phyloP scores from a whole-genome alignment of 1,284 basidiomycete genomes.

The Malassezia vespertilionis region DNA sequence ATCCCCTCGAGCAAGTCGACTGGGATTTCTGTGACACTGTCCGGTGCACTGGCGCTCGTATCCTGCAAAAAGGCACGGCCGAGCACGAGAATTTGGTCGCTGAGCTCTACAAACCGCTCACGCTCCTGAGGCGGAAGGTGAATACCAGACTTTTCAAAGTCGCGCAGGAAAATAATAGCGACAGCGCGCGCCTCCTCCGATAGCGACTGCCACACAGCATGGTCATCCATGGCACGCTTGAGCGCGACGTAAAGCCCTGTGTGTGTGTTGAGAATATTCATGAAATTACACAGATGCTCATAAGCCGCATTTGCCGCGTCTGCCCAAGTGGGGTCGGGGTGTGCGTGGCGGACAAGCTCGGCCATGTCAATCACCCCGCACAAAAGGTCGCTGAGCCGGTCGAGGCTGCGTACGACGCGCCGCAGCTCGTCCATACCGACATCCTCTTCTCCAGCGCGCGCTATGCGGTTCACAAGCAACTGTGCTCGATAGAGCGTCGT shows the following conservation, averaged over 20 bases:
- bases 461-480: conserved; percentile 40
- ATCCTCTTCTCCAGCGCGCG: conserved; percentile 20
- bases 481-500: conserved; percentile 38
- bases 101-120: conserved; percentile 72
- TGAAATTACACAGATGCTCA: conserved; percentile 83
- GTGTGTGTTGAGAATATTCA: conserved; percentile 94
- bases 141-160: conserved; percentile 95
- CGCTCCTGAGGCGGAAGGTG: conserved; percentile 69
- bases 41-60: conserved; percentile 18
- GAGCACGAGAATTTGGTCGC: conserved; percentile 79
- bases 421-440: conserved; percentile 22
- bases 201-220: conserved; percentile 38
- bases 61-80: conserved; percentile 69
- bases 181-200: conserved; percentile 52
- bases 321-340: conserved; percentile 75
- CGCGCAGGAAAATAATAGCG: conserved; percentile 82
- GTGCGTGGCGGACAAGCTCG: conserved; percentile 82
- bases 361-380: conserved; percentile 94
- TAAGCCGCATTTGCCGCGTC: conserved; percentile 75
- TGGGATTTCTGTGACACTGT: conserved; percentile 20
- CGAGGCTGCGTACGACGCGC: conserved; percentile 52
- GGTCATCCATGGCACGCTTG: conserved; percentile 45
- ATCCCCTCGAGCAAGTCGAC: conserved; percentile 24
- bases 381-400: conserved; percentile 83
- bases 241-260: conserved; percentile 63